Evolutionary conservation across 305 asterid genomes (phyloP).

Genomic region (Fraxinus baroniana): DNA sequence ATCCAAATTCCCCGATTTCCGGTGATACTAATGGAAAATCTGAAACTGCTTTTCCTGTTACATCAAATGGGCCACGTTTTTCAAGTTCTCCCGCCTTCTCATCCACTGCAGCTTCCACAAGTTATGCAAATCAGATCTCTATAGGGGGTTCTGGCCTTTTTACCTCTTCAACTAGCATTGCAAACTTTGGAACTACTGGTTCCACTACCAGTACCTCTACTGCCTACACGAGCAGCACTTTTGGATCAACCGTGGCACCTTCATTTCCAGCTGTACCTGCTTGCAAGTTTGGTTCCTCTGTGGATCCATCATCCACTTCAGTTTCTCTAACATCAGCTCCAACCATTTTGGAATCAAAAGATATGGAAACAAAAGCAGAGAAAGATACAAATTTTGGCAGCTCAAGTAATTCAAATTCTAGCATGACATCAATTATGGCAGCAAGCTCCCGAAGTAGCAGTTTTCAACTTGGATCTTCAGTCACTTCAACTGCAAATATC

Average conservation of each 20-base stretch:
- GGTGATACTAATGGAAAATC: conserved; percentile 35
- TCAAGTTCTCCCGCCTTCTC: conserved; percentile 24
- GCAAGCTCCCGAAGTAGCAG: conserved; percentile 35
- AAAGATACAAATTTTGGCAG: conserved; percentile 31
- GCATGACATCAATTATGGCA: conserved; percentile 28
- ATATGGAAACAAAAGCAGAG: conserved; percentile 21
- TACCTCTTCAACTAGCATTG: conserved; percentile 34
- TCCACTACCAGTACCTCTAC: conserved; percentile 31
- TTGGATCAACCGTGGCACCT: conserved; percentile 32
- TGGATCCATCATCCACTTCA: conserved; percentile 26
- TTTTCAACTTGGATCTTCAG: conserved; percentile 29
- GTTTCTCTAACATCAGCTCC: conserved; percentile 37
- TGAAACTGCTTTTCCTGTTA: conserved; percentile 24
- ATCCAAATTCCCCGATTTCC: conserved; percentile 23
- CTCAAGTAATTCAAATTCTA: conserved; percentile 26
- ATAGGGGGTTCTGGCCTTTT: conserved; percentile 26
- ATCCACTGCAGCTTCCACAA: conserved; percentile 25
- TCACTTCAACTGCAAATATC: conserved; percentile 26
- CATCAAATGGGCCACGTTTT: conserved; percentile 31
- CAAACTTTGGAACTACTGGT: conserved; percentile 27
- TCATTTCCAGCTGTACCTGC: conserved; percentile 29
- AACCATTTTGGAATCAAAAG: conserved; percentile 23
- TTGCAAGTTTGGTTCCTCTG: conserved; percentile 38
- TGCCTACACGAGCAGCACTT: conserved; percentile 27
- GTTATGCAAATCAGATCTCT: conserved; percentile 25